These are phyloP conservation scores for Pyrenophora graminea DNA, from an alignment of 2,329 filamentous ascomycete species.

Conservation along the genomic window DNA sequence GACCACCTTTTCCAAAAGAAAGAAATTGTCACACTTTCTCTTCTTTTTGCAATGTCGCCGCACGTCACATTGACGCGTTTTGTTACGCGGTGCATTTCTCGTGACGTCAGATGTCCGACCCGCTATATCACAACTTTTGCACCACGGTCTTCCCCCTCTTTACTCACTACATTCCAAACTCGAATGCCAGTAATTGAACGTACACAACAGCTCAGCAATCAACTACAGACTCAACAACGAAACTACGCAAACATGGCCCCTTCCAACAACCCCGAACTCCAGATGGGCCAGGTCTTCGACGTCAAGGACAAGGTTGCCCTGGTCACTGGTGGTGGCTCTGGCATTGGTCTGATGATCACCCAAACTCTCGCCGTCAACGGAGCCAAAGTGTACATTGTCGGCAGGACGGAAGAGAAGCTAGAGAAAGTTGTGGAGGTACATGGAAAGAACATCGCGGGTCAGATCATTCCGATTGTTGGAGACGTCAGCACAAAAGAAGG, in stretches of 20 bases:
- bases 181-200: conserved; percentile 16
- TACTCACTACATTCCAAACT: conserved; percentile 1
- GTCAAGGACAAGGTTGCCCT: conserved; percentile 49
- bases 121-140: conserved; percentile 23
- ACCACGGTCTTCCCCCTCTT: conserved; percentile 4
- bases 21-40: not conserved
- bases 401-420: conserved; percentile 54
- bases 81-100: conserved; percentile 14
- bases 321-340: conserved; percentile 52
- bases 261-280: conserved; percentile 39
- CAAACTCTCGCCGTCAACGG: conserved; percentile 54
- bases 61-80: conserved; percentile 30
- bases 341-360: conserved; percentile 54
- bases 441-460: conserved; percentile 50
- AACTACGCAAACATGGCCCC: conserved; percentile 35
- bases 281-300: conserved; percentile 42
- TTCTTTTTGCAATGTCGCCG: conserved; percentile 8
- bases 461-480: conserved; percentile 53
- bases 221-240: conserved; percentile 15
- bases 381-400: conserved; percentile 55
- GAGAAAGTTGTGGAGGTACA: conserved; percentile 52
- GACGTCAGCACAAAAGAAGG: conserved; percentile 52
- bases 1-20: no score
- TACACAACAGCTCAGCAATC: conserved; percentile 19
- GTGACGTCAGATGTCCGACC: conserved; percentile 34